Percentiles rank a stretch among this genome's conserved stretches.
Conservation (phyloP, 306 rosid species). For the Mucuna pruriens region DNA sequence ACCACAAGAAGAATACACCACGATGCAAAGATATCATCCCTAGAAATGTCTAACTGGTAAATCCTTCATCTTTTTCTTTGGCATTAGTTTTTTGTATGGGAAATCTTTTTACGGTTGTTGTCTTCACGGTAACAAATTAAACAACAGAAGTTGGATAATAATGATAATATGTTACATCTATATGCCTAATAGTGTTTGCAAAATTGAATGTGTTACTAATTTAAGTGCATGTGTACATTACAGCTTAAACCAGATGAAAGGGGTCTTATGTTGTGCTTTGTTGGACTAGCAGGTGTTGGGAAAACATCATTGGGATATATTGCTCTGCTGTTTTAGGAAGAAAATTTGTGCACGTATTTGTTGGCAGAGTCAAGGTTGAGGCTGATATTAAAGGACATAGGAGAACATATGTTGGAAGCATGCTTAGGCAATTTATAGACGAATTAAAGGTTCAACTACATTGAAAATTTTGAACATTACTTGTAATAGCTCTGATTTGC, state of each 20-base stretch:
- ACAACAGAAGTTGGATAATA: too few relatives aligned
- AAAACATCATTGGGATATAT: constrained; percentile 98
- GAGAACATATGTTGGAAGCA: constrained; percentile 99
- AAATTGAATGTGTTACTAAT: constrained; percentile 47
- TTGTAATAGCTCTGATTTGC: constrained; percentile 31
- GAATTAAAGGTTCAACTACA: constrained; percentile 78
- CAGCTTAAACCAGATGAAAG: constrained; percentile 99
- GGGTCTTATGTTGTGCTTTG: constrained; percentile 99
- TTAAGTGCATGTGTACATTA: constrained; percentile 25
- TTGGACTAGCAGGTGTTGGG: constrained; percentile 99
- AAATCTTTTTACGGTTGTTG: too few relatives aligned
- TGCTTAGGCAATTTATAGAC: constrained; percentile 98
- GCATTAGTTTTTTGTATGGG: too few relatives aligned
- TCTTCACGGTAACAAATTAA: too few relatives aligned
- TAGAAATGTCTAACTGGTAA: too few relatives aligned
- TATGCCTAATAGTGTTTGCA: constrained; percentile 22
- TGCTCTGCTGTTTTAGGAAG: constrained; percentile 97
- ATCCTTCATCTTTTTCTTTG: too few relatives aligned
- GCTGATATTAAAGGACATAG: constrained; percentile 99
- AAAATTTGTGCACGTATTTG: constrained; percentile 93
- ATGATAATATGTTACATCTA: too few relatives aligned
- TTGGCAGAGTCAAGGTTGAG: constrained; percentile 99
- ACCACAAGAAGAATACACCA: too few relatives aligned
- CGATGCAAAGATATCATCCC: too few relatives aligned
- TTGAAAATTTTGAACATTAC: constrained; percentile 13